Conservation (phyloP, 2,329 filamentous ascomycete species). For the Colletotrichum sp. region DNA sequence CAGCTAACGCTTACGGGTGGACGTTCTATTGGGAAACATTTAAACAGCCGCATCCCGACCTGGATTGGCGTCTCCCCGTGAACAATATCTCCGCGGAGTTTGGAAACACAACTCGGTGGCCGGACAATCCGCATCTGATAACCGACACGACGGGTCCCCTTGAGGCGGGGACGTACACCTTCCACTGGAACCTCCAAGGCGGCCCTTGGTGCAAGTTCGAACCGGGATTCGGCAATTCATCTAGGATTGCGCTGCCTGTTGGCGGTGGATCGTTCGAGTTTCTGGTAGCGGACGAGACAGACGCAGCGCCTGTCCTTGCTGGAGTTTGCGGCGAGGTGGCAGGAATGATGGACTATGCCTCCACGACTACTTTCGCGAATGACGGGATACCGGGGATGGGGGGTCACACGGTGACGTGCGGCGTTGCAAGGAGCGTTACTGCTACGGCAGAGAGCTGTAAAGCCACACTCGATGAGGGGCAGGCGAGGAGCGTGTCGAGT, state of each 20-base stretch:
- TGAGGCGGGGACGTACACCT: neutral
- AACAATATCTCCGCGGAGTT: neutral
- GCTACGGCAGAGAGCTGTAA: neutral
- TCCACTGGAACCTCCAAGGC: neutral
- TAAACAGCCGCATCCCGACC: neutral
- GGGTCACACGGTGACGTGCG: neutral
- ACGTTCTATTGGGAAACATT: neutral
- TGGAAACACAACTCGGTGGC: neutral
- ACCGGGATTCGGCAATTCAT: neutral
- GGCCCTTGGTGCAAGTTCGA: neutral
- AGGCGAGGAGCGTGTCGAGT: conserved; percentile 6
- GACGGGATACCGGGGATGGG: neutral
- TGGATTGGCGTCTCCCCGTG: neutral
- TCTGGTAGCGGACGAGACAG: neutral
- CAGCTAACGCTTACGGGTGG: neutral
- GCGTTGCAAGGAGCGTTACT: neutral
- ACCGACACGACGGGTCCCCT: neutral
- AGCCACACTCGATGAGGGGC: neutral
- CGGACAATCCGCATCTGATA: neutral
- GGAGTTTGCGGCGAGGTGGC: neutral
- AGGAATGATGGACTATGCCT: neutral
- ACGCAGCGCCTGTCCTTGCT: neutral
- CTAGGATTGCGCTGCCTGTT: neutral
- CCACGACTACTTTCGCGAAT: neutral
- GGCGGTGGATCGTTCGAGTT: neutral